Evolutionary conservation across 768 basidiomycete species (phyloP).

Genomic region (Obba rivulosa): DNA sequence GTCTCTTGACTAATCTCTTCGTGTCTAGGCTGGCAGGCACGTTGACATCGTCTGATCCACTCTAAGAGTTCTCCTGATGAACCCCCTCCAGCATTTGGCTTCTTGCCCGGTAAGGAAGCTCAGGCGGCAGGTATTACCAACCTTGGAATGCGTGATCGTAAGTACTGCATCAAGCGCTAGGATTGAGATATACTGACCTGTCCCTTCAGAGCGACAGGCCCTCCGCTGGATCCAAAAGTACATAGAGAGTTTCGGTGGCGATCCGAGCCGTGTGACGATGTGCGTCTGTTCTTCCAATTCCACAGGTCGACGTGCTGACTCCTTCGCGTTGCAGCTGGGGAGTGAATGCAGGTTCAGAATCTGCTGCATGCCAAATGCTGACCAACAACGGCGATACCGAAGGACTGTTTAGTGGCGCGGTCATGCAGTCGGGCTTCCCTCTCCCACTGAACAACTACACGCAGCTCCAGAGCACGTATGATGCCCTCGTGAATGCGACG

Average conservation of each 20-base stretch:
- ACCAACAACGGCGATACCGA: constrained; percentile 13
- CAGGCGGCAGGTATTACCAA: constrained; percentile 34
- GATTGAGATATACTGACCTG: too few relatives aligned
- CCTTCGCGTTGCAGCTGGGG: constrained; percentile 11
- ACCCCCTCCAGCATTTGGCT: constrained; percentile 28
- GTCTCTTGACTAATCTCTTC: too few relatives aligned
- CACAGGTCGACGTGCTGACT: too few relatives aligned
- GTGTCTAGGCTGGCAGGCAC: too few relatives aligned
- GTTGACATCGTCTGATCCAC: too few relatives aligned
- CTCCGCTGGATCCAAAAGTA: constrained; percentile 37
- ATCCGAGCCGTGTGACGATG: constrained; percentile 39
- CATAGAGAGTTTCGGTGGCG: constrained; percentile 35
- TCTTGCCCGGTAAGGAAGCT: constrained; percentile 34
- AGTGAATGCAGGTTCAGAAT: constrained; percentile 17
- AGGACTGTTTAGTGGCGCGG: constrained; percentile 16
- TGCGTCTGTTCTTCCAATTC: constrained; percentile 26
- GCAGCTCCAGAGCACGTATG: constrained; percentile 5
- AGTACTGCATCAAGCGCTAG: not conserved
- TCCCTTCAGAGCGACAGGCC: constrained; percentile 15
- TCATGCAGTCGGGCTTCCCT: constrained; percentile 13
- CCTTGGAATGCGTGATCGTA: constrained; percentile 45
- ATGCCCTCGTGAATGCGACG: constrained; percentile 5
- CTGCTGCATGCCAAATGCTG: constrained; percentile 16
- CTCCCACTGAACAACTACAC: constrained; percentile 4
- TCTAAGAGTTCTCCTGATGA: not conserved